phyloP scores from a whole-genome alignment of 2,329 filamentous ascomycete species.

The Eutypa lata region DNA sequence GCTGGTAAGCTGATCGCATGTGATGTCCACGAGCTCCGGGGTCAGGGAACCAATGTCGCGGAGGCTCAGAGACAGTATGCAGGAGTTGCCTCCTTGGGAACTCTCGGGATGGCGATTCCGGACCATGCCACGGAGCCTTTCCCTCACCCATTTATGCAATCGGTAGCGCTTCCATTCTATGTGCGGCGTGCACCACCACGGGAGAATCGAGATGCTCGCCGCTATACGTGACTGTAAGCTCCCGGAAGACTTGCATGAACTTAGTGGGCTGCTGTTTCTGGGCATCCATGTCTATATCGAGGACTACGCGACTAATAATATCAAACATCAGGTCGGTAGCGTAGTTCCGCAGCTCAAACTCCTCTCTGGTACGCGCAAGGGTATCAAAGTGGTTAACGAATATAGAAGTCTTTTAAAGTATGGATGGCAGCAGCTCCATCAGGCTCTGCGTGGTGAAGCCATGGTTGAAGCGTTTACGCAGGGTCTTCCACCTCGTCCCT shows the following conservation, averaged over 20 bases:
- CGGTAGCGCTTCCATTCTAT: not conserved
- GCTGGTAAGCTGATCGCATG: slow-evolving; percentile 2
- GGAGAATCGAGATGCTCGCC: not conserved
- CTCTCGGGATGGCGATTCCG: not conserved
- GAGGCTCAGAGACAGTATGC: slow-evolving; percentile 1
- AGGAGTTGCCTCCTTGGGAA: slow-evolving; percentile 6
- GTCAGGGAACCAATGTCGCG: slow-evolving; percentile 4
- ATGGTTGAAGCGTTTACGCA: slow-evolving; percentile 9
- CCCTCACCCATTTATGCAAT: not conserved
- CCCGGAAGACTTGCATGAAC: slow-evolving; percentile 5
- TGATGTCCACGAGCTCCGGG: slow-evolving; percentile 5
- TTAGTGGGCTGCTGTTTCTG: not conserved
- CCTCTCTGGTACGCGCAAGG: slow-evolving; percentile 2
- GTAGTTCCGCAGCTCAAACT: slow-evolving; percentile 8
- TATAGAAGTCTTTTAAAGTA: slow-evolving; percentile 10
- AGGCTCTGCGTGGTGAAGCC: slow-evolving; percentile 13
- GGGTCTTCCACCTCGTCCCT: slow-evolving; percentile 9
- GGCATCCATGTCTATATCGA: slow-evolving; percentile 6
- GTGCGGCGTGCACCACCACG: not conserved
- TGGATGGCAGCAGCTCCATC: slow-evolving; percentile 9
- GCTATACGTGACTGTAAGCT: not conserved
- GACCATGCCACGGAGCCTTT: not conserved
- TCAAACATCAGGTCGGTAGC: slow-evolving; percentile 13
- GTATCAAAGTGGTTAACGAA: slow-evolving; percentile 11
- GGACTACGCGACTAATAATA: slow-evolving; percentile 10